phyloP scores from a whole-genome alignment of 148 eudicot species.

The Simmondsia chinensis region DNA sequence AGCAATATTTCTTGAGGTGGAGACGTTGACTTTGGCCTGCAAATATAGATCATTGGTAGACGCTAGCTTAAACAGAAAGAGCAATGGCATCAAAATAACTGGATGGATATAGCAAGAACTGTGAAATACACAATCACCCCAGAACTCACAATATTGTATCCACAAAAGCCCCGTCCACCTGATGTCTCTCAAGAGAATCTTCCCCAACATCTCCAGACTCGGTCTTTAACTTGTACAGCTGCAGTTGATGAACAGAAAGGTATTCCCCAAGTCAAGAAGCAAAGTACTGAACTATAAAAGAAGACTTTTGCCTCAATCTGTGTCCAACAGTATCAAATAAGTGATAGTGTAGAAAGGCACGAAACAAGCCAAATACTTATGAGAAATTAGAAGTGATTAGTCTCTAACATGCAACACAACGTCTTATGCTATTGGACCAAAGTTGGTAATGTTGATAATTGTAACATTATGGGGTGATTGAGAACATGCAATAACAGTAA shows the following conservation, averaged over 20 bases:
- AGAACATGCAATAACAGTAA: too few relatives aligned
- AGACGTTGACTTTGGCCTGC: constrained; percentile 69
- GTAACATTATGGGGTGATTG: too few relatives aligned
- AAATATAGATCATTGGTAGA: background rate
- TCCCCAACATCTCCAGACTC: constrained; percentile 56
- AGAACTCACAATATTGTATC: constrained; percentile 67
- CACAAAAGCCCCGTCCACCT: constrained; percentile 88
- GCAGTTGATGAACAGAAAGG: constrained; percentile 1
- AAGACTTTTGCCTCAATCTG: too few relatives aligned
- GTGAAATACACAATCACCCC: too few relatives aligned
- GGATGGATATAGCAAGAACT: background rate
- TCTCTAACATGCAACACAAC: too few relatives aligned
- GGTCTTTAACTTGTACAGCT: constrained; percentile 44
- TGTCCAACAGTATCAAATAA: too few relatives aligned
- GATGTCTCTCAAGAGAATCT: constrained; percentile 69
- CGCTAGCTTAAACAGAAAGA: background rate
- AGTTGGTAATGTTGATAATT: too few relatives aligned
- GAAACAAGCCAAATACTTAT: too few relatives aligned
- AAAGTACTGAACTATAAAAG: too few relatives aligned
- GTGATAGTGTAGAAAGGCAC: background rate
- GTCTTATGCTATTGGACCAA: too few relatives aligned
- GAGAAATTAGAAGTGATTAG: constrained; percentile 7
- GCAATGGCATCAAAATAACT: background rate
- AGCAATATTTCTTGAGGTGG: constrained; percentile 75
- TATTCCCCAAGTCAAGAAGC: background rate